phyloP scores from a whole-genome alignment of 192 early-diverging fungal genomes.

The Coemansia sp. region DNA sequence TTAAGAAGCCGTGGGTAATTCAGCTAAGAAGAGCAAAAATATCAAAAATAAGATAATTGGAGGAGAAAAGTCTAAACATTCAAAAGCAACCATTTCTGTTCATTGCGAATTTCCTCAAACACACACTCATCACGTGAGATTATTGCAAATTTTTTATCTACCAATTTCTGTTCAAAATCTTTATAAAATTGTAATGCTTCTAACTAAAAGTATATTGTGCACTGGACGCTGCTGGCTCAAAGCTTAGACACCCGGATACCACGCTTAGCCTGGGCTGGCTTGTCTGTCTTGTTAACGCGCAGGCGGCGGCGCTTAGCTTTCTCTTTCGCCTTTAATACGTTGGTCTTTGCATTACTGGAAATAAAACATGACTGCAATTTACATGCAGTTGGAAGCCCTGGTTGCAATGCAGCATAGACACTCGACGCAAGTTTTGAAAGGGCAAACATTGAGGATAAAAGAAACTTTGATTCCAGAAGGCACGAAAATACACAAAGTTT shows the following conservation, averaged over 20 bases:
- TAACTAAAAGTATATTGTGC: no score
- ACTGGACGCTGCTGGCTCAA: background rate
- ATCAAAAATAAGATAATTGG: background rate
- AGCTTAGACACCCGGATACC: constrained; percentile 41
- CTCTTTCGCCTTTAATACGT: constrained; percentile 36
- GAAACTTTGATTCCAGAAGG: background rate
- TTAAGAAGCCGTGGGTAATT: background rate
- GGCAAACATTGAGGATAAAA: constrained; percentile 20
- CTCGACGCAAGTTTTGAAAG: constrained; percentile 11
- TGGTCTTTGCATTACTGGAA: constrained; percentile 25
- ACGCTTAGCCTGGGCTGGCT: constrained; percentile 48
- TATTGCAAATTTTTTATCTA: background rate
- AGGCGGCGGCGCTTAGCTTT: constrained; percentile 51
- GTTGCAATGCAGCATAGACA: background rate
- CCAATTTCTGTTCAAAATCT: background rate
- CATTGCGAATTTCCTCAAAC: no score
- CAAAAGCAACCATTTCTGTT: background rate
- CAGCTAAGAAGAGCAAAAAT: background rate
- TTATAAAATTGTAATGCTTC: no score
- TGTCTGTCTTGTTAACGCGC: constrained; percentile 44
- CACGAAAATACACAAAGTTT: background rate
- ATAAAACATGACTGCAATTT: background rate
- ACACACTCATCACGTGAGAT: background rate
- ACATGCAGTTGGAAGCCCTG: background rate
- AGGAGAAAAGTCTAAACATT: background rate